Base-by-base conservation (phyloP, 139 green algal genomes). In the Chlamydomonas schloesseri region DNA sequence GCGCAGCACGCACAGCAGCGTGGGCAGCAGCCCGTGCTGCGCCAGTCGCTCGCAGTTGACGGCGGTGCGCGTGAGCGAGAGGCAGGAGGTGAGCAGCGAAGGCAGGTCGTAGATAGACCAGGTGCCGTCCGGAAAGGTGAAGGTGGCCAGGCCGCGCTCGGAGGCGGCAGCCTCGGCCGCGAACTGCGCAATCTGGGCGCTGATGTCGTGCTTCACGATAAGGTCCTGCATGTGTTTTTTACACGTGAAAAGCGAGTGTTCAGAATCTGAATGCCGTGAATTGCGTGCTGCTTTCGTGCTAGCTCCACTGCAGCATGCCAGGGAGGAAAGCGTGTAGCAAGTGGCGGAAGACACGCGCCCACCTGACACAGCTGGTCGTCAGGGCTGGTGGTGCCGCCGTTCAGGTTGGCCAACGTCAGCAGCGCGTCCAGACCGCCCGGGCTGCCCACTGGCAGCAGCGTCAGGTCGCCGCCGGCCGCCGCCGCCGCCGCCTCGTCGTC, bases 31-130 rank as follows among this genome's bases (percentile, higher is more conserved):
- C 5, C 78, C 78, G 64, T 84, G 78, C 65, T 84, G 78, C 42
- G 33, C 78, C 20, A 84, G 64, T 1, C 78, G 78, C 78, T 84
- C 78, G 64, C 78, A 84, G 42, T 84, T 84, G 33, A 74, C 64
- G 2, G 64, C 65, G 1, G 78, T 84, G n/a, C 78, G 78, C 11
- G 78, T 84, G 29, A 84, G 46, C 9, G 64, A 75, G 64, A 75
- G 78, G 78, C 78, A 84, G 29, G 42, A 68, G 21, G 68, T 84
- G 23, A 84, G 78, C 29, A 84, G 42, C 64, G 78, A 84, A 0
- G 78, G 64, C 64, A 84, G 47, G 64, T 84, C 78, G 78, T 84
- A 84, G 62, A 84, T 74, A 0, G 78, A 84, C 78, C 78, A 84
- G 47, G 78, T 84, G 62, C 78, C 78, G 62, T 83, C 76, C 23